phyloP scores from a whole-genome alignment of 2,329 filamentous ascomycete species.

The Fusarium bulbicola region DNA sequence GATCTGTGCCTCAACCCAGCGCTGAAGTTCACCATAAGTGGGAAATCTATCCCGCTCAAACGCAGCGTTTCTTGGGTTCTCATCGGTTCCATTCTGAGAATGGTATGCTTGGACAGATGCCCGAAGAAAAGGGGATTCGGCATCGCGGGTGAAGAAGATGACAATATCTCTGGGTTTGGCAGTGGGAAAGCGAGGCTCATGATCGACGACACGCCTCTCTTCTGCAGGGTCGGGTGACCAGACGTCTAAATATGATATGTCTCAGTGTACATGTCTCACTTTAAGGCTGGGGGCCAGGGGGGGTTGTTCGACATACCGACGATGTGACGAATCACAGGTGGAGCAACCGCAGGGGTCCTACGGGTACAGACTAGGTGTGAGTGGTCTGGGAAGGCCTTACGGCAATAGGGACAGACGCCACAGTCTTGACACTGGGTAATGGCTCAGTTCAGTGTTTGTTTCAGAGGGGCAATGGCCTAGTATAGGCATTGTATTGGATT shows the following conservation, averaged over 20 bases:
- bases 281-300: conserved; percentile 17
- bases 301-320: conserved; percentile 47
- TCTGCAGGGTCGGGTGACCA: conserved; percentile 49
- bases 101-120: conserved; percentile 52
- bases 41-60: conserved; percentile 51
- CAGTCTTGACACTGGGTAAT: conserved; percentile 50
- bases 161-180: conserved; percentile 49
- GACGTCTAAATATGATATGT: conserved; percentile 47
- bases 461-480: conserved; percentile 20
- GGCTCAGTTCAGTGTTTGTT: conserved; percentile 42
- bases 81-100: conserved; percentile 44
- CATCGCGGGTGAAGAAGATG: conserved; percentile 49
- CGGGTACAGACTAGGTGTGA: conserved; percentile 53
- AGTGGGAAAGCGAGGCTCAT: conserved; percentile 49
- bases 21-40: conserved; percentile 47
- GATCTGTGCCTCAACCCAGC: conserved; percentile 52
- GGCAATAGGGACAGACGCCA: conserved; percentile 54
- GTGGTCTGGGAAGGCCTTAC: conserved; percentile 53
- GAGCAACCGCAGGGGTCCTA: conserved; percentile 49
- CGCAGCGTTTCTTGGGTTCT: conserved; percentile 48
- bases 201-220: conserved; percentile 47
- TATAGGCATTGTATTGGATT: conserved; percentile 23
- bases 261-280: conserved; percentile 40
- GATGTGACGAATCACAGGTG: conserved; percentile 51
- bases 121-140: conserved; percentile 50